These are phyloP conservation scores for Stereum hirsutum DNA, from an alignment of 1,284 basidiomycete species.

Conservation along the genomic window DNA sequence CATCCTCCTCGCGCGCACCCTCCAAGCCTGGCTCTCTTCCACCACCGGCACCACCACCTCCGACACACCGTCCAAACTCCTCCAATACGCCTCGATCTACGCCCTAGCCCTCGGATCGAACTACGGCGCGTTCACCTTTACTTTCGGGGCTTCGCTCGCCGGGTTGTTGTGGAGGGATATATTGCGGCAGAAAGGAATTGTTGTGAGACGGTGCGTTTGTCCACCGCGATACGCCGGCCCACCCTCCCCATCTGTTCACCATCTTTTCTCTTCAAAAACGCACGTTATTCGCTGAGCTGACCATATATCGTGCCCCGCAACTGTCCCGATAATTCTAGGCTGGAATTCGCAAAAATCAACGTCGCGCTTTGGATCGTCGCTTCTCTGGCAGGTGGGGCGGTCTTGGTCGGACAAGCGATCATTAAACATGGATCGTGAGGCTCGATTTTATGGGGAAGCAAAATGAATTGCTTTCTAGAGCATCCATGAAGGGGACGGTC, in stretches of 20 bases:
- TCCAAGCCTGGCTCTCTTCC: slow-evolving; percentile 29
- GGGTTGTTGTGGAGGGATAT: slow-evolving; percentile 86
- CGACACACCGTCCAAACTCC: slow-evolving; percentile 21
- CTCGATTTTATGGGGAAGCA: too few relatives aligned
- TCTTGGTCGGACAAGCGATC: slow-evolving; percentile 20
- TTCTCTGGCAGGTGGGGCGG: slow-evolving; percentile 17
- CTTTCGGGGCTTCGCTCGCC: slow-evolving; percentile 85
- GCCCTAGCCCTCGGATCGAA: slow-evolving; percentile 80
- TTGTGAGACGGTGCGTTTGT: too few relatives aligned
- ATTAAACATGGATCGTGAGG: slow-evolving; percentile 13
- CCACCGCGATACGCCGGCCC: too few relatives aligned
- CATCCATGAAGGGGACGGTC: too few relatives aligned
- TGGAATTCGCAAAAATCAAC: slow-evolving; percentile 73
- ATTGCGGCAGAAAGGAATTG: slow-evolving; percentile 70
- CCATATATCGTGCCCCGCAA: too few relatives aligned
- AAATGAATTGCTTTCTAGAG: too few relatives aligned
- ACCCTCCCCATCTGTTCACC: too few relatives aligned
- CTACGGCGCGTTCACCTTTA: slow-evolving; percentile 88
- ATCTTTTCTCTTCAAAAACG: too few relatives aligned
- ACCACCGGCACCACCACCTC: too few relatives aligned
- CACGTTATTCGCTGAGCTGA: too few relatives aligned
- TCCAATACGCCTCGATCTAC: slow-evolving; percentile 32
- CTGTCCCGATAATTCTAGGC: too few relatives aligned
- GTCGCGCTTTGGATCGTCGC: slow-evolving; percentile 22
- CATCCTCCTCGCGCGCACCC: slow-evolving; percentile 71